phyloP scores from a whole-genome alignment of 257 asterid species.

The Solanum bukasovii region DNA sequence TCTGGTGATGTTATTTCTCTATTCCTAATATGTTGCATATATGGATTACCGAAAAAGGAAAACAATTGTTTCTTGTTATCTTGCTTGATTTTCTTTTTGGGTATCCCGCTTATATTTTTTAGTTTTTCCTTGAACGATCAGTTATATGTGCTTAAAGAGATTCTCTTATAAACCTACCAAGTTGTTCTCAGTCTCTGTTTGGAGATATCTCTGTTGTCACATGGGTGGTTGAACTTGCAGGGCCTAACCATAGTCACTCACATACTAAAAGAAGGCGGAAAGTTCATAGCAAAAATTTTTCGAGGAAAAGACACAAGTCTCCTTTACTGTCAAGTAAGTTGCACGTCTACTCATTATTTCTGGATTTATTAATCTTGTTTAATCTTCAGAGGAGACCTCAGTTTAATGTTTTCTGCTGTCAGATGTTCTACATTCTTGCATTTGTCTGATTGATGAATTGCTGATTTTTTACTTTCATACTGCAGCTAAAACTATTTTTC shows the following conservation, averaged over 20 bases:
- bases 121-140: not conserved
- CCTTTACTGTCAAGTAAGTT: constrained; percentile 83
- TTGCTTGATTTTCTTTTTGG: not conserved
- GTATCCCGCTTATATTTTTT: not conserved
- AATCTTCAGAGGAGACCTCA: not conserved
- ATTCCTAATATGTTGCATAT: not conserved
- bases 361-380: not conserved
- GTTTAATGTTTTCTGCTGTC: not conserved
- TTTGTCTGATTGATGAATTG: not conserved
- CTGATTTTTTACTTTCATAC: constrained; percentile 12
- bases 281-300: constrained; percentile 89
- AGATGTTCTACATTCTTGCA: not conserved
- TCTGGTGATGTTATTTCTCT: not conserved
- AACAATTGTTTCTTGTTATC: not conserved
- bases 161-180: not conserved
- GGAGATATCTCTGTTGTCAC: constrained; percentile 8
- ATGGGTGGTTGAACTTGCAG: constrained; percentile 37
- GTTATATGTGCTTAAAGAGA: not conserved
- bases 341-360: not conserved
- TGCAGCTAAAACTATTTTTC: constrained; percentile 85
- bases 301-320: constrained; percentile 97
- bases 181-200: not conserved
- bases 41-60: not conserved
- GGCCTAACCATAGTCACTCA: constrained; percentile 91
- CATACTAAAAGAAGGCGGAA: constrained; percentile 83